Percentiles rank a stretch among this genome's conserved stretches.
These are phyloP conservation scores for Vigna radiata DNA, from an alignment of 306 rosid genomes.

Conservation along the genomic window DNA sequence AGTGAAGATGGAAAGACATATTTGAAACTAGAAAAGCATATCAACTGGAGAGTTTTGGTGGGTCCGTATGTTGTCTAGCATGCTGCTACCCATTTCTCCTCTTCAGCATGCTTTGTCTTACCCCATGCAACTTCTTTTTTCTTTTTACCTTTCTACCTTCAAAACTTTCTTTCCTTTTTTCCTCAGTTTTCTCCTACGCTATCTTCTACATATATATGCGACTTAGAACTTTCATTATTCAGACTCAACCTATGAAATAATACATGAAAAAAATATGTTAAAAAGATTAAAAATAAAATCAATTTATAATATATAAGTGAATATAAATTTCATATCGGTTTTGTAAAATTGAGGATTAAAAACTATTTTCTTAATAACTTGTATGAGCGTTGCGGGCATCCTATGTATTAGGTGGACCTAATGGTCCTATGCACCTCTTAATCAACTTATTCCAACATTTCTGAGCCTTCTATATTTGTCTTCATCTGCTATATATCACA, in stretches of 20 bases:
- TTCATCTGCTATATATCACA: neutral
- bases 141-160: conserved; percentile 38
- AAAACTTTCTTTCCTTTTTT: conserved; percentile 36
- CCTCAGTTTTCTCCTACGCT: conserved; percentile 6
- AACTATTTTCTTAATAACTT: too few species aligned
- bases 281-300: too few species aligned
- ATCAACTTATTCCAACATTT: conserved; percentile 17
- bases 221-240: neutral
- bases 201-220: neutral
- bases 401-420: conserved; percentile 39
- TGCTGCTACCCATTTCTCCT: conserved; percentile 69
- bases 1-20: conserved; percentile 41
- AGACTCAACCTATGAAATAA: neutral
- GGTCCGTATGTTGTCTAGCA: conserved; percentile 90
- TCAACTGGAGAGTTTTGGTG: conserved; percentile 64
- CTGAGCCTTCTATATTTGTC: conserved; percentile 32
- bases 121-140: conserved; percentile 37
- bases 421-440: conserved; percentile 31
- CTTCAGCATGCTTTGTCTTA: conserved; percentile 80
- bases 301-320: too few species aligned
- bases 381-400: neutral
- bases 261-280: too few species aligned
- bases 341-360: too few species aligned
- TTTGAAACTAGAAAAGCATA: conserved; percentile 24
- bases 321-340: too few species aligned